These are phyloP conservation scores for Candida albicans DNA, from an alignment of 1,139 yeast genomes.

Conservation along the genomic window DNA sequence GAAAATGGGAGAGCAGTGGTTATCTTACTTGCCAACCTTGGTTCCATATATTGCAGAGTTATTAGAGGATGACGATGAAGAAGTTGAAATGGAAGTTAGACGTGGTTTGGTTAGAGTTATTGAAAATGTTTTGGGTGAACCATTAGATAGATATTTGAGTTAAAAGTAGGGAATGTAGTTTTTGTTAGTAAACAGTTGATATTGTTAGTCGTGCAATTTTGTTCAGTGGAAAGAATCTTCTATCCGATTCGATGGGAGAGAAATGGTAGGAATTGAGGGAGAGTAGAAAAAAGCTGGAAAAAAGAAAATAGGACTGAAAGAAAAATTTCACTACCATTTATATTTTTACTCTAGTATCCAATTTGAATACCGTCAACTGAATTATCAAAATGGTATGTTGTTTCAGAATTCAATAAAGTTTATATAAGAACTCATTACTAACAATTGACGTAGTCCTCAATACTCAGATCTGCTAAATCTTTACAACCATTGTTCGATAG, in stretches of 20 bases:
- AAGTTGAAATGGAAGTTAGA: conserved; percentile 88
- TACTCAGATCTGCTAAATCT: conserved; percentile 82
- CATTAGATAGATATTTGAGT: conserved; percentile 83
- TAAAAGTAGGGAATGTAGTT: conserved; percentile 23
- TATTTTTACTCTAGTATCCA: neutral
- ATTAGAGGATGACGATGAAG: conserved; percentile 92
- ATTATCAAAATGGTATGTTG: conserved; percentile 9
- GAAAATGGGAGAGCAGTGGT: conserved; percentile 95
- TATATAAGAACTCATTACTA: conserved; percentile 15
- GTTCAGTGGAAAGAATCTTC: conserved; percentile 7
- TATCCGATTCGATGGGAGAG: conserved; percentile 5
- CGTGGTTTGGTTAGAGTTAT: conserved; percentile 89
- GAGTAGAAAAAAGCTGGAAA: neutral
- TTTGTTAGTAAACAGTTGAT: conserved; percentile 1
- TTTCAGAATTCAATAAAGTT: neutral
- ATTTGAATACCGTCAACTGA: neutral
- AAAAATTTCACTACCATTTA: neutral
- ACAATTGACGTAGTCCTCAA: conserved; percentile 33
- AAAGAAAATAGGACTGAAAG: neutral
- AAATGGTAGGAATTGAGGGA: neutral
- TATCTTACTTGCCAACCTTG: conserved; percentile 83
- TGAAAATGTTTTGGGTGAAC: conserved; percentile 92
- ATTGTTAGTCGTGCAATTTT: conserved; percentile 11
- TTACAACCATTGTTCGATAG: conserved; percentile 94
- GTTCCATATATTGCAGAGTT: conserved; percentile 95